Conservation (phyloP, 306 rosid species). For the Cucurbita maxima region DNA sequence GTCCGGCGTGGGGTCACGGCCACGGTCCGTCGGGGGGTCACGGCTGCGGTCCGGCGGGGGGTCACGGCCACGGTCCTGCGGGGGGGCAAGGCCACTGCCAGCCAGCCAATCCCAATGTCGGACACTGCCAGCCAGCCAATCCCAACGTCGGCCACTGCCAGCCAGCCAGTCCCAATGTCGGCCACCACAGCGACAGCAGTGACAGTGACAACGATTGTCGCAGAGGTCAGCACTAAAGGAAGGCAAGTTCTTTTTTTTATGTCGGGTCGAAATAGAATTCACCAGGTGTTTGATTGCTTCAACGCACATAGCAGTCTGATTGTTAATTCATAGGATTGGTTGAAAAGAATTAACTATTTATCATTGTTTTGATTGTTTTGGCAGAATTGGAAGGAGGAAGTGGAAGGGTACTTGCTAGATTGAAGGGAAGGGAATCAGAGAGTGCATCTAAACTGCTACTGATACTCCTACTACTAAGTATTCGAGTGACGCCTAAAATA, state of each 20-base stretch:
- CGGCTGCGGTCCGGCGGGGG: no score
- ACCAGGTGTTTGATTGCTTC: no score
- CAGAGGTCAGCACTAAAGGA: neutral
- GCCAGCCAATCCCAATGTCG: no score
- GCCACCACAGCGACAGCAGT: neutral
- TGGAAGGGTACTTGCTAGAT: neutral
- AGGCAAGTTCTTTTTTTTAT: neutral
- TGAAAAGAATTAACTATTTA: no score
- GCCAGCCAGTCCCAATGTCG: neutral
- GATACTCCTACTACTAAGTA: neutral
- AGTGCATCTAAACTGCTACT: neutral
- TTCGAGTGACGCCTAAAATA: neutral
- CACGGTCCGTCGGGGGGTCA: no score
- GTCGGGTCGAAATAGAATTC: no score
- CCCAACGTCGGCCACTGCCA: neutral
- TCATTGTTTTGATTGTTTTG: neutral
- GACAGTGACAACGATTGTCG: slow-evolving; percentile 10
- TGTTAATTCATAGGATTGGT: no score
- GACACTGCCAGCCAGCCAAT: no score
- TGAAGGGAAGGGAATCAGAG: neutral
- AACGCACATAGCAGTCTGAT: no score
- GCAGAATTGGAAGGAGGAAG: slow-evolving; percentile 1
- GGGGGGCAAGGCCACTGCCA: no score
- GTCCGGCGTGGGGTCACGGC: no score
- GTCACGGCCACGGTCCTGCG: no score